phyloP scores from a whole-genome alignment of 2,329 filamentous ascomycete species.

The Colletotrichum gloeosporioides region DNA sequence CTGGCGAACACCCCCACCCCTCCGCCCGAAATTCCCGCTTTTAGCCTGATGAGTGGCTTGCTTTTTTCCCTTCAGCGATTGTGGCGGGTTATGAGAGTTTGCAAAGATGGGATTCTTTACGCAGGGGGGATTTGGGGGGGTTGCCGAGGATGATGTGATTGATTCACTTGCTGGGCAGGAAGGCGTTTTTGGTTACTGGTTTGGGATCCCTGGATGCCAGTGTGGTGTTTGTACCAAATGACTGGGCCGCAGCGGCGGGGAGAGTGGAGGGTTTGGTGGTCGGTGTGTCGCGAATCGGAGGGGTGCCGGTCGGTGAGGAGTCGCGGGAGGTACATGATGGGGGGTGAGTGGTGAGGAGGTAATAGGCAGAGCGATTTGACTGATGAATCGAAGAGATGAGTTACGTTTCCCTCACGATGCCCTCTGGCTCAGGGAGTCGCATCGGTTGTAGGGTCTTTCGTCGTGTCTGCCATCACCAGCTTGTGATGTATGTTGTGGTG shows the following conservation, averaged over 20 bases:
- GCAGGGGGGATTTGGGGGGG: too few relatives aligned
- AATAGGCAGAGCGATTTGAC: neutral
- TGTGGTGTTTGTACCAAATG: neutral
- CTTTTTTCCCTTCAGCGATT: neutral
- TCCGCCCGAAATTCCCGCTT: constrained; percentile 6
- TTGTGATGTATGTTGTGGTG: neutral
- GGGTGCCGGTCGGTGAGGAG: neutral
- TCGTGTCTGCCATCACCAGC: rapidly evolving
- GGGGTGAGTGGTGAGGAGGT: neutral
- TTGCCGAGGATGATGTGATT: neutral
- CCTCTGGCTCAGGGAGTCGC: neutral
- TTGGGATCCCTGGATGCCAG: neutral
- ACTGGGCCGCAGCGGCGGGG: neutral
- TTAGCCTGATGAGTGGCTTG: neutral
- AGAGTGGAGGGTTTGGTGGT: neutral
- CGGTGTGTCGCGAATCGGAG: neutral
- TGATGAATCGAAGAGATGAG: rapidly evolving
- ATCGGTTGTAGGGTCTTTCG: rapidly evolving
- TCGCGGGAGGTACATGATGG: neutral
- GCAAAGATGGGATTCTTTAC: neutral
- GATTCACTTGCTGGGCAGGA: neutral
- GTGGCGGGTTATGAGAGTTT: neutral
- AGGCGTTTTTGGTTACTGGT: neutral
- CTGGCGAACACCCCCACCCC: neutral
- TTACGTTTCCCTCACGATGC: neutral